These are phyloP conservation scores for Ocimum tenuiflorum DNA, from an alignment of 257 asterid species.

Conservation along the genomic window DNA sequence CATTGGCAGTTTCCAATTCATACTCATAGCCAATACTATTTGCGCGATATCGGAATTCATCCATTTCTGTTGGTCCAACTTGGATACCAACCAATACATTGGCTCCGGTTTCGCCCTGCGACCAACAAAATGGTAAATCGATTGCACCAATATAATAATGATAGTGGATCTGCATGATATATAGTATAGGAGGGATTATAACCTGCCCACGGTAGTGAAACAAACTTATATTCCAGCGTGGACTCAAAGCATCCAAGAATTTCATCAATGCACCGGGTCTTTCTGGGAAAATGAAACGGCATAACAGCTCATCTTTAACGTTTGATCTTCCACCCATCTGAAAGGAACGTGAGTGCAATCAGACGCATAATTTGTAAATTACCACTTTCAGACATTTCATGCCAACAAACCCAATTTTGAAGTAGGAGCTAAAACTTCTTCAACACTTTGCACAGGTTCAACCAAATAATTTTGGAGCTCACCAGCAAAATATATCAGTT, in stretches of 20 bases:
- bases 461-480: too few relatives aligned
- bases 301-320: conserved; percentile 68
- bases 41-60: conserved; percentile 57
- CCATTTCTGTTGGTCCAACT: conserved; percentile 54
- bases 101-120: conserved; percentile 90
- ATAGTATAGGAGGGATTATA: conserved; percentile 4
- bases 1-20: conserved; percentile 58
- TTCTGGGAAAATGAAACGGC: conserved; percentile 87
- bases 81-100: conserved; percentile 92
- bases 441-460: neutral
- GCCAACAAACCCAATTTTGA: neutral
- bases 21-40: conserved; percentile 66
- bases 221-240: conserved; percentile 92
- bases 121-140: neutral
- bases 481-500: too few relatives aligned
- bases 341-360: conserved; percentile 12
- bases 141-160: neutral
- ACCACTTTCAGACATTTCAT: too few relatives aligned
- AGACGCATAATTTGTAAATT: neutral
- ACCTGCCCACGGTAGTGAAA: conserved; percentile 98
- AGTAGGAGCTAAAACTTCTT: neutral
- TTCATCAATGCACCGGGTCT: conserved; percentile 87
- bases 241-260: conserved; percentile 82
- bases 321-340: conserved; percentile 95
- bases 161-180: neutral